These are phyloP conservation scores for Ophiostoma tasmaniense DNA, from an alignment of 2,329 filamentous ascomycete genomes.

Conservation along the genomic window DNA sequence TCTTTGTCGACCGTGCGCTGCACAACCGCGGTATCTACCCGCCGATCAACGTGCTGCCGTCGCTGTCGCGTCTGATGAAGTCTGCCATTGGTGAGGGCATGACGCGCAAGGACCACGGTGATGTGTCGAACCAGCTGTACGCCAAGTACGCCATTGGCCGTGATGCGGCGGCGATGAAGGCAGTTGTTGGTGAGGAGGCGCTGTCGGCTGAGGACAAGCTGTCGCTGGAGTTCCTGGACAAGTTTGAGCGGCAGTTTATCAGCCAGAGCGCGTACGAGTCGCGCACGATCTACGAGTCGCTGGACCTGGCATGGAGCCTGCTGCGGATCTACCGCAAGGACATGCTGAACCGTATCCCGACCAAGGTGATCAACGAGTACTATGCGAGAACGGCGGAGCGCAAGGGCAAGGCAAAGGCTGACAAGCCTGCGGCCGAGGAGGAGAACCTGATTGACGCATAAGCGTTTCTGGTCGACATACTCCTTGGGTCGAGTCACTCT, in stretches of 20 bases:
- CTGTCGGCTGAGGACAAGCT: conserved; percentile 94
- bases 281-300: conserved; percentile 81
- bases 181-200: conserved; percentile 96
- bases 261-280: conserved; percentile 86
- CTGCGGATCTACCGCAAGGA: conserved; percentile 98
- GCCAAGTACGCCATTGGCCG: conserved; percentile 99
- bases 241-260: conserved; percentile 96
- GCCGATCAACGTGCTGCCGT: conserved; percentile 96
- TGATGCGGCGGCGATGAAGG: conserved; percentile 98
- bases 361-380: conserved; percentile 74
- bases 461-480: background rate
- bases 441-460: conserved; percentile 33
- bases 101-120: conserved; percentile 92
- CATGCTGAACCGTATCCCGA: conserved; percentile 86
- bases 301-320: conserved; percentile 93
- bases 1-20: conserved; percentile 89
- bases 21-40: conserved; percentile 97
- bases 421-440: conserved; percentile 28
- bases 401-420: conserved; percentile 54
- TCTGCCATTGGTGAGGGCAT: conserved; percentile 96
- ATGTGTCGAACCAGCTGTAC: conserved; percentile 98
- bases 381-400: conserved; percentile 60
- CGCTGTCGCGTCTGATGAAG: conserved; percentile 98
- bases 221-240: conserved; percentile 96
- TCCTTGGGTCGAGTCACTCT: background rate